Evolutionary conservation across 2,329 filamentous ascomycete species (phyloP).

Genomic region (Neocucurbitaria cava): DNA sequence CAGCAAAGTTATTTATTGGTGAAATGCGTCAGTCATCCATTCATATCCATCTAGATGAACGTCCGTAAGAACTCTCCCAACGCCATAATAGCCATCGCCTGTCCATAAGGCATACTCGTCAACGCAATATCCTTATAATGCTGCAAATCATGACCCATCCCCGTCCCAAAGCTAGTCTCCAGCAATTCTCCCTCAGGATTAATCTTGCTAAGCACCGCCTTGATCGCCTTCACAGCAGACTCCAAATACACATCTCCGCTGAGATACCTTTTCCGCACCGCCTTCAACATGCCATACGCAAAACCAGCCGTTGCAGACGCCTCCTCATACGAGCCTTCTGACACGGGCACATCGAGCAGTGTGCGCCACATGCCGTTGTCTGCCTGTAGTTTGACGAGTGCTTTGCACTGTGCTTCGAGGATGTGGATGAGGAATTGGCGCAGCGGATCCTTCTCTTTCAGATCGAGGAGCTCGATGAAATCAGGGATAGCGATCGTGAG

Average conservation of each 20-base stretch:
- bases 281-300: constrained; percentile 80
- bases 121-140: constrained; percentile 79
- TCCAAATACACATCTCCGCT: constrained; percentile 63
- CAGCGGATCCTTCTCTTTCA: constrained; percentile 66
- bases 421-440: constrained; percentile 67
- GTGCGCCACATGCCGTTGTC: constrained; percentile 75
- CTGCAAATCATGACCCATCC: constrained; percentile 75
- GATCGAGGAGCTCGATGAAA: constrained; percentile 74
- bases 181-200: constrained; percentile 72
- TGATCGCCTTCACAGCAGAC: constrained; percentile 69
- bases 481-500: constrained; percentile 84
- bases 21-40: constrained; percentile 1
- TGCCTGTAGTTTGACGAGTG: constrained; percentile 67
- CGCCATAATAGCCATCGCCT: constrained; percentile 85
- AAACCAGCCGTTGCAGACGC: constrained; percentile 82
- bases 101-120: constrained; percentile 84
- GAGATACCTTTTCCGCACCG: constrained; percentile 72
- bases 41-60: constrained; percentile 54
- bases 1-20: neutral
- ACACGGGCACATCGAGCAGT: constrained; percentile 70
- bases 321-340: constrained; percentile 76
- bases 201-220: constrained; percentile 71
- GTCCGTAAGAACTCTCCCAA: constrained; percentile 74
- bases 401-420: constrained; percentile 72
- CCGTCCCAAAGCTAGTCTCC: constrained; percentile 80